Conservation (phyloP, 345 rosid species). For the Gossypium mustelinum region DNA sequence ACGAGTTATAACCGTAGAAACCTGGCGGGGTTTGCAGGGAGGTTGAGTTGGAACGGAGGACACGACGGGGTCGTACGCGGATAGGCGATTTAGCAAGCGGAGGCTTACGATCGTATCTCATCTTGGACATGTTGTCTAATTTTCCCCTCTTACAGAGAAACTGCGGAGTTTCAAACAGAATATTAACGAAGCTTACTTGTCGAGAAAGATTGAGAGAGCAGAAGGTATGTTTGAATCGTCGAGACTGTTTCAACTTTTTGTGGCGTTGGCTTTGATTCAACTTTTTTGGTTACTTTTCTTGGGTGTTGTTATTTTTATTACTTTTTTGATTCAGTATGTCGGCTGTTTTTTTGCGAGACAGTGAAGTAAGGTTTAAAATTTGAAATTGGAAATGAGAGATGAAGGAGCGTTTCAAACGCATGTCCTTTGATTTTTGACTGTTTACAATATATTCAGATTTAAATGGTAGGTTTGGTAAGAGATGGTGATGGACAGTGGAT, state of each 20-base stretch:
- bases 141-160: neutral
- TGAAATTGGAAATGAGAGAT: conserved; percentile 15
- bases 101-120: conserved; percentile 62
- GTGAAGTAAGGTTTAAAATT: neutral
- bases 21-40: conserved; percentile 66
- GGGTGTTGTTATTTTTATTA: neutral
- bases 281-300: neutral
- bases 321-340: conserved; percentile 1
- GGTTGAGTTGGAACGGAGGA: conserved; percentile 35
- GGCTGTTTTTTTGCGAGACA: neutral
- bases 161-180: neutral
- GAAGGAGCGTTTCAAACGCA: conserved; percentile 45
- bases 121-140: conserved; percentile 40
- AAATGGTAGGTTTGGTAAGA: conserved; percentile 16
- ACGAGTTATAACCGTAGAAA: neutral
- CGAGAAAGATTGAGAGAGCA: no score
- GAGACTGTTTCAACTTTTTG: neutral
- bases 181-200: neutral
- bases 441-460: conserved; percentile 16
- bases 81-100: conserved; percentile 73
- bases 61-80: conserved; percentile 56
- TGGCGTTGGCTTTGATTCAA: neutral
- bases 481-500: neutral
- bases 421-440: conserved; percentile 39
- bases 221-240: no score